Base-by-base conservation (phyloP, 257 asterid species). In the Nemophila menziesii region DNA sequence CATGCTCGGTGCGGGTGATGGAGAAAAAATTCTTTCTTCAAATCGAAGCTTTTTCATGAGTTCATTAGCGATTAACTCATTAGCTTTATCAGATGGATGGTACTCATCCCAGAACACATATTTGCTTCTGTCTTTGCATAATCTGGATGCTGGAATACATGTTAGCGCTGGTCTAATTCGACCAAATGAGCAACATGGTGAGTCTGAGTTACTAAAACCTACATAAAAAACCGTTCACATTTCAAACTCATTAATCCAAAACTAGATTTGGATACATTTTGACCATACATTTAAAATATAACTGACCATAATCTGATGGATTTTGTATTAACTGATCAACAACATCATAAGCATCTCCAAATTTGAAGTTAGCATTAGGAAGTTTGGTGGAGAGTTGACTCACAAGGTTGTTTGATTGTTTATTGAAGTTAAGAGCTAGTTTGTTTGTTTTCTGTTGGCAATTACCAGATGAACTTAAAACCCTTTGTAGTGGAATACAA, bases 61-160 rank as follows among this genome's bases (percentile, higher is more conserved):
- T 60, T 75, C 95, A 0, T 66, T 52, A 4, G 97, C 92, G 12
- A 87, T 66, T 3, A 87, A 54, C 64, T 78, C 60, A 36, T 80
- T 87, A 9, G 95, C 97, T 3, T 60, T 52, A 34, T 87, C 97
- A 0, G 89, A 71, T 3, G 97, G 97, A 29, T 87, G 97, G 14
- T 87, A 83, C 44, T 87, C 95, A 44, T 87, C 95, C 97, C 97
- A 82, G 21, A 87, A 87, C 56, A 87, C 86, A 44, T 83, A 82
- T 64, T 87, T 82, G 73, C 92, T 87, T 45, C 97, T 60, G 39
- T 87, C 97, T 37, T 61, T 77, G 61, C 97, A 82, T 62, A 80
- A 15, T 0, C 63, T 47, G 5, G 97, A 83, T 4, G 87, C 92
- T 4, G 97, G 97, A 4, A 65, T 19, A 22, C 97, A 87, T 1